Conservation (phyloP, 192 early-diverging fungal genomes). For the Dissophora globulifera region DNA sequence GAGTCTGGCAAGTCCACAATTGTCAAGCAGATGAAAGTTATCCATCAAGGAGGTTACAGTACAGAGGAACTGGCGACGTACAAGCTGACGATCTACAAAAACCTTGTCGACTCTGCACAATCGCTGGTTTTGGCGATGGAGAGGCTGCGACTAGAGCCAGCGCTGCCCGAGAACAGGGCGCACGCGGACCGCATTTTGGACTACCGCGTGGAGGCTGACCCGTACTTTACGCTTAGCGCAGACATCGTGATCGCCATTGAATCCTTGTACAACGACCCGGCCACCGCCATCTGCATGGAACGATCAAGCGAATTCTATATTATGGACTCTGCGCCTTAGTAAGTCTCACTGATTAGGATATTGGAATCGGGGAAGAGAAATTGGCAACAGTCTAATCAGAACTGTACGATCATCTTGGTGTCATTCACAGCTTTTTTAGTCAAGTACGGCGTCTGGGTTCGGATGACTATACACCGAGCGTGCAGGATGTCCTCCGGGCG, state of each 20-base stretch:
- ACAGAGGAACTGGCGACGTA: conserved; percentile 80
- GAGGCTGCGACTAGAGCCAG: conserved; percentile 67
- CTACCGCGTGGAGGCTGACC: conserved; percentile 67
- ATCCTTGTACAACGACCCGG: conserved; percentile 76
- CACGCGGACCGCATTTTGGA: conserved; percentile 52
- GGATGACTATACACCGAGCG: conserved; percentile 88
- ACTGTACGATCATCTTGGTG: too few relatives aligned
- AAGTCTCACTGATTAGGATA: conserved; percentile 18
- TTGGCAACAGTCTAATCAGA: background rate
- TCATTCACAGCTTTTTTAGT: conserved; percentile 88
- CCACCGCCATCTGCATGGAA: conserved; percentile 70
- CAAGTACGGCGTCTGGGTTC: conserved; percentile 86
- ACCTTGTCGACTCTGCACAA: conserved; percentile 86
- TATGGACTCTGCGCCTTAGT: conserved; percentile 94
- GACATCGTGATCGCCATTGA: conserved; percentile 80
- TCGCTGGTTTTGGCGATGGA: conserved; percentile 77
- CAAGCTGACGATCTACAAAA: conserved; percentile 86
- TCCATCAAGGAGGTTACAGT: conserved; percentile 92
- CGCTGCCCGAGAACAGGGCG: conserved; percentile 60
- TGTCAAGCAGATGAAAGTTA: conserved; percentile 98
- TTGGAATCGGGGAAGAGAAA: too few relatives aligned
- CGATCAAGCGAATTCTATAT: conserved; percentile 87
- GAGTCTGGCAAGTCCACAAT: conserved; percentile 97
- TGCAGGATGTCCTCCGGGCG: conserved; percentile 95
- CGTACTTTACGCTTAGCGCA: conserved; percentile 61